Percentiles rank a stretch among this genome's conserved stretches.
These are phyloP conservation scores for Arxiozyma bovina DNA, from an alignment of 1,139 yeast genomes.

Conservation along the genomic window DNA sequence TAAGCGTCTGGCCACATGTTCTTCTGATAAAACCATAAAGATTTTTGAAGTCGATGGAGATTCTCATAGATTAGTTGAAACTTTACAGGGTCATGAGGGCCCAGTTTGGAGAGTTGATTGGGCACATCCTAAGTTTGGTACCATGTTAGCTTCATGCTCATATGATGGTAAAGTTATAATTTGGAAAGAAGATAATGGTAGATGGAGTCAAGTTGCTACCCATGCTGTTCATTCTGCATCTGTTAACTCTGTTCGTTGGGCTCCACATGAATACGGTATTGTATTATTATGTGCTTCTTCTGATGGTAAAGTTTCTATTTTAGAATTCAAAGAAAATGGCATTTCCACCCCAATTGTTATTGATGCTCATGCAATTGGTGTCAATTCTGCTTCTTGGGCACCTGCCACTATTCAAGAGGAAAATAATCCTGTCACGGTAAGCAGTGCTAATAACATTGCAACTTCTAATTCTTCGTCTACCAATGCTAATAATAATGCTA, in stretches of 20 bases:
- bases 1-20: conserved; percentile 87
- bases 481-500: background rate
- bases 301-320: conserved; percentile 85
- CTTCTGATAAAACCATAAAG: conserved; percentile 89
- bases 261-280: conserved; percentile 96
- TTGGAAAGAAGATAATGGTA: conserved; percentile 90
- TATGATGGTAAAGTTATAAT: conserved; percentile 90
- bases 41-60: conserved; percentile 88
- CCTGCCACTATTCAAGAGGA: conserved; percentile 40
- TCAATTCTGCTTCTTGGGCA: conserved; percentile 93
- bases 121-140: conserved; percentile 99
- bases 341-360: conserved; percentile 48
- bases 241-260: conserved; percentile 93
- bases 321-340: conserved; percentile 88
- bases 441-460: background rate
- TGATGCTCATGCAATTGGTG: conserved; percentile 86
- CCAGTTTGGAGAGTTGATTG: conserved; percentile 99
- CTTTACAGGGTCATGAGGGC: conserved; percentile 85
- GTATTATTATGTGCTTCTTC: conserved; percentile 82
- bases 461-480: conserved; percentile 4
- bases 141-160: conserved; percentile 86
- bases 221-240: conserved; percentile 88
- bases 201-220: conserved; percentile 83
- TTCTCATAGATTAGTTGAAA: conserved; percentile 66
- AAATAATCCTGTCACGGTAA: background rate